Evolutionary conservation across 2,329 filamentous ascomycete species (phyloP).

Genomic region (Cytospora chrysosperma): DNA sequence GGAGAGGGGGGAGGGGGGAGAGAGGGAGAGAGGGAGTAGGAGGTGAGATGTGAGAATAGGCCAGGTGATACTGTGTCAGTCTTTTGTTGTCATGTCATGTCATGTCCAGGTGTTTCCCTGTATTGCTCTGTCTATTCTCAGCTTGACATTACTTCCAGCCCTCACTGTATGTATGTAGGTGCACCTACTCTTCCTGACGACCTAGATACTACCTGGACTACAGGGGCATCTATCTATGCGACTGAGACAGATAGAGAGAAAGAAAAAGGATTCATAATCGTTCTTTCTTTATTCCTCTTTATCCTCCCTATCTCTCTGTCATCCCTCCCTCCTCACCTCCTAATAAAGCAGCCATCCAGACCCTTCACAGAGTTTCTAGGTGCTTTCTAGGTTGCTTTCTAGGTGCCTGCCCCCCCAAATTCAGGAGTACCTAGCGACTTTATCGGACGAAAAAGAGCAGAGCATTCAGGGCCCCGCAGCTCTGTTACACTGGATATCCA

Average conservation of each 20-base stretch:
- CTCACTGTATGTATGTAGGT: no score
- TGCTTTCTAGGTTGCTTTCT: no score
- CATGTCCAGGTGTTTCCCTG: not conserved
- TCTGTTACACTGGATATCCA: conserved; percentile 11
- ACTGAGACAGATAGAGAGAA: not conserved
- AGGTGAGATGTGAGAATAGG: not conserved
- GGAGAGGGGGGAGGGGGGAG: not conserved
- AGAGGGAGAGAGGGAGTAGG: not conserved
- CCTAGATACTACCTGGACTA: no score
- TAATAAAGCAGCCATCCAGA: no score
- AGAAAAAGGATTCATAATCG: not conserved
- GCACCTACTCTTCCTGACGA: no score
- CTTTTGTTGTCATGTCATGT: no score
- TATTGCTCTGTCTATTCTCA: not conserved
- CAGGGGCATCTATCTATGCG: not conserved
- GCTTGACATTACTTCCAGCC: not conserved
- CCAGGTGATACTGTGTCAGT: not conserved
- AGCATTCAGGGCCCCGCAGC: conserved; percentile 17
- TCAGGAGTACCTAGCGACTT: conserved; percentile 9
- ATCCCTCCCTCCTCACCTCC: not conserved
- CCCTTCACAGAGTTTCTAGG: no score
- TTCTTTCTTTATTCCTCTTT: not conserved
- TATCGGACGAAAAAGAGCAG: conserved; percentile 16
- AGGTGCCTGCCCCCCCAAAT: no score
- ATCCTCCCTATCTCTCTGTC: not conserved